These are phyloP conservation scores for Penicillium sp. DNA, from an alignment of 2,329 filamentous ascomycete genomes.

Conservation along the genomic window DNA sequence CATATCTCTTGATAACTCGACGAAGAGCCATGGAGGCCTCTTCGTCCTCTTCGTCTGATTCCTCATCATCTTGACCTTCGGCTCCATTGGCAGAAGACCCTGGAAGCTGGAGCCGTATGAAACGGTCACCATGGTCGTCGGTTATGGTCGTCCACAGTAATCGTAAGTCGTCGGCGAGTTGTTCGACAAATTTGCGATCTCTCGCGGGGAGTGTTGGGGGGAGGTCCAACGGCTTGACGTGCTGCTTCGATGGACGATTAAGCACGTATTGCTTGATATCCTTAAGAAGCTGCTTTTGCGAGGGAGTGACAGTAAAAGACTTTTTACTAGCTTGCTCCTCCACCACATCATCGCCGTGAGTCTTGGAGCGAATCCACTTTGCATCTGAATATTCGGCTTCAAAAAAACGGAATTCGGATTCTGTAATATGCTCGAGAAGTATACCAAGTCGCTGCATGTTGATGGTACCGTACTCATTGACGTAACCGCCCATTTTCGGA, in stretches of 20 bases:
- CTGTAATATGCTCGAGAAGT: constrained; percentile 76
- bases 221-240: constrained; percentile 62
- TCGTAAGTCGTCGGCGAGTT: constrained; percentile 68
- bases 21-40: constrained; percentile 78
- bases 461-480: constrained; percentile 92
- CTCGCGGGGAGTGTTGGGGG: constrained; percentile 69
- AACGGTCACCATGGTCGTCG: constrained; percentile 62
- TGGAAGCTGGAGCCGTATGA: constrained; percentile 62
- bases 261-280: constrained; percentile 78
- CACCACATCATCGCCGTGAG: constrained; percentile 64
- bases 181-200: constrained; percentile 90
- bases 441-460: constrained; percentile 75
- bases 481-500: constrained; percentile 84
- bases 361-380: constrained; percentile 88
- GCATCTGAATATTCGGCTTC: constrained; percentile 85
- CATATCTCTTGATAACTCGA: constrained; percentile 83
- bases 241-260: constrained; percentile 56
- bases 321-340: constrained; percentile 54
- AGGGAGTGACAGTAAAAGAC: constrained; percentile 69
- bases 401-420: constrained; percentile 89
- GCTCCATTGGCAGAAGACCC: constrained; percentile 39
- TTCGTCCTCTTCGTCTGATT: constrained; percentile 73
- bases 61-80: constrained; percentile 44
- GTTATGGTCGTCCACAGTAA: constrained; percentile 62
- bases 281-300: constrained; percentile 77